A percentile compares a stretch with the other conserved stretches of the same genome.
Conservation (phyloP, 495 filamentous ascomycete species). For the Aspergillus panamensis region DNA sequence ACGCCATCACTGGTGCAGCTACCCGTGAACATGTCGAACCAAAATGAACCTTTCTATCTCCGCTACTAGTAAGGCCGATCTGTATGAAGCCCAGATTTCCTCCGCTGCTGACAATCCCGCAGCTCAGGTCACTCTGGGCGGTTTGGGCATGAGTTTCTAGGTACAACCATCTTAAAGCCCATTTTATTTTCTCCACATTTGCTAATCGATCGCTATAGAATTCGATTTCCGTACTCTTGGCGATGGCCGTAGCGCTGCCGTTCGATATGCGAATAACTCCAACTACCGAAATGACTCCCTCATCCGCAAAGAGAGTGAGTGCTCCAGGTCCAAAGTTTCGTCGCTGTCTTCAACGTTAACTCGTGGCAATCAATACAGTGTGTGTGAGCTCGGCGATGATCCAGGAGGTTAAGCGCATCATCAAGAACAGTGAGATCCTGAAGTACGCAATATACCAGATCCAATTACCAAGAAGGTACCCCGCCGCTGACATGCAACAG, state of each 20-base stretch:
- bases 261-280: conserved; percentile 98
- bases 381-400: conserved; percentile 92
- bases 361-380: conserved; percentile 59
- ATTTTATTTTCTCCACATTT: neutral
- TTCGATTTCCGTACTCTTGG: conserved; percentile 93
- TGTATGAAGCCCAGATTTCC: conserved; percentile 38
- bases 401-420: conserved; percentile 90
- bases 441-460: conserved; percentile 56
- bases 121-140: conserved; percentile 97
- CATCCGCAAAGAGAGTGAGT: conserved; percentile 98
- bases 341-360: conserved; percentile 11
- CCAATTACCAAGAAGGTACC: neutral
- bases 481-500: conserved; percentile 38
- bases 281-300: conserved; percentile 99
- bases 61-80: conserved; percentile 80
- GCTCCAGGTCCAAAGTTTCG: conserved; percentile 2
- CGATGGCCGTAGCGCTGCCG: conserved; percentile 91
- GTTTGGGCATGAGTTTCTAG: conserved; percentile 97
- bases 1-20: neutral
- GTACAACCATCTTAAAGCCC: conserved; percentile 44
- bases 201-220: conserved; percentile 55
- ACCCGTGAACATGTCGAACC: conserved; percentile 42
- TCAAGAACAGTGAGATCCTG: conserved; percentile 97
- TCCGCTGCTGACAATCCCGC: conserved; percentile 47
- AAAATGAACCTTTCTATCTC: conserved; percentile 85